These are phyloP conservation scores for Vitis riparia DNA, from an alignment of 164 flowering plant species.

Conservation along the genomic window DNA sequence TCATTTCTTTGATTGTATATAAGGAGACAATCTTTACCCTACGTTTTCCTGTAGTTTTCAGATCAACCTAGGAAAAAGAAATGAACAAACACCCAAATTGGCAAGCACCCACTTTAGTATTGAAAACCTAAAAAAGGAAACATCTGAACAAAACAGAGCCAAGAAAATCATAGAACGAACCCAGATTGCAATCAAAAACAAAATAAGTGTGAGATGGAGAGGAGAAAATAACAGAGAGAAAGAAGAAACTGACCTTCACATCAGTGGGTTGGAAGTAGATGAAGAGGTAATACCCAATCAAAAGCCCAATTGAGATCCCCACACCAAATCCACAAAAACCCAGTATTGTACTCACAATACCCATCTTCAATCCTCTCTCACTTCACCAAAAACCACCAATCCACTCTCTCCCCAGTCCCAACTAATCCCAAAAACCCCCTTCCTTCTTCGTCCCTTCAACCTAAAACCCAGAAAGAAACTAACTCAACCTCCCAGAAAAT, in stretches of 20 bases:
- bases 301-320: constrained; percentile 50
- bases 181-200: too few relatives aligned
- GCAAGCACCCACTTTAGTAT: too few relatives aligned
- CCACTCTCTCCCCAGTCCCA: background rate
- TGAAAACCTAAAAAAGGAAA: too few relatives aligned
- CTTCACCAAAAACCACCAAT: constrained; percentile 4
- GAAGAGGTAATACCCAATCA: constrained; percentile 55
- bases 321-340: constrained; percentile 61
- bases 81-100: too few relatives aligned
- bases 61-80: too few relatives aligned
- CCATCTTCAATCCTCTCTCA: constrained; percentile 35
- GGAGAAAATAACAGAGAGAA: background rate
- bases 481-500: background rate
- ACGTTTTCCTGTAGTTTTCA: too few relatives aligned
- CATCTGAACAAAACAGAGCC: too few relatives aligned
- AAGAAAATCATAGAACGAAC: too few relatives aligned
- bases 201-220: background rate
- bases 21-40: too few relatives aligned
- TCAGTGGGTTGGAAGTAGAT: constrained; percentile 53
- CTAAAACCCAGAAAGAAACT: background rate
- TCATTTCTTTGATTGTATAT: too few relatives aligned
- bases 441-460: too few relatives aligned
- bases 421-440: too few relatives aligned
- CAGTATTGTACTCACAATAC: constrained; percentile 41
- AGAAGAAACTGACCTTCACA: constrained; percentile 47